Percentiles rank a stretch among this genome's conserved stretches.
Evolutionary conservation across 495 filamentous ascomycete genomes (phyloP).

Genomic region (Trypethelium eluteriae): DNA sequence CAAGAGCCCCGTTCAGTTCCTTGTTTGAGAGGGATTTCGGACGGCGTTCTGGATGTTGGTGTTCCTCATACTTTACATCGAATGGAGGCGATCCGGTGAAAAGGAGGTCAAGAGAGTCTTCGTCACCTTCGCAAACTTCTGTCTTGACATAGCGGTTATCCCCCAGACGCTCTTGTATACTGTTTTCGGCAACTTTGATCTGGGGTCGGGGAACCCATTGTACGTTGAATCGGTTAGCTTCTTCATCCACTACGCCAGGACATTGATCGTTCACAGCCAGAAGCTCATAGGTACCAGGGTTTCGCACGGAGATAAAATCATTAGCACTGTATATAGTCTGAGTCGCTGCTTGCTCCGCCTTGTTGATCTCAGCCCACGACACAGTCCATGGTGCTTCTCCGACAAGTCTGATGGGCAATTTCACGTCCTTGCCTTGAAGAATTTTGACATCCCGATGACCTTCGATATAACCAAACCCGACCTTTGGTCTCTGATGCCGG

Average conservation of each 20-base stretch:
- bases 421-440: slow-evolving; percentile 63
- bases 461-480: slow-evolving; percentile 72
- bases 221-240: slow-evolving; percentile 66
- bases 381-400: slow-evolving; percentile 78
- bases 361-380: slow-evolving; percentile 57
- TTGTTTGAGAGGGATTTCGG: slow-evolving; percentile 53
- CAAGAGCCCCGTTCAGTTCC: slow-evolving; percentile 62
- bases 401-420: slow-evolving; percentile 72
- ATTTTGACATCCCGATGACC: slow-evolving; percentile 62
- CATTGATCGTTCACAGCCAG: slow-evolving; percentile 69
- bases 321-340: slow-evolving; percentile 53
- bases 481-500: slow-evolving; percentile 76
- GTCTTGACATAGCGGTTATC: slow-evolving; percentile 53
- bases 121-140: slow-evolving; percentile 89
- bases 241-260: slow-evolving; percentile 66
- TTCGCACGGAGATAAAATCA: slow-evolving; percentile 55
- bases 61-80: slow-evolving; percentile 70
- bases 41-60: slow-evolving; percentile 50
- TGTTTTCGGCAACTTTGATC: slow-evolving; percentile 56
- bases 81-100: slow-evolving; percentile 75
- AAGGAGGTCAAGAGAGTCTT: slow-evolving; percentile 73
- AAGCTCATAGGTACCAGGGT: slow-evolving; percentile 70
- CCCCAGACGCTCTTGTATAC: slow-evolving; percentile 39
- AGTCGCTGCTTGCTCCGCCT: slow-evolving; percentile 31
- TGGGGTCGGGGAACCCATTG: slow-evolving; percentile 75